Conservation (phyloP, 805 yeast species). For the Kodamaea hsintzibuensis region DNA sequence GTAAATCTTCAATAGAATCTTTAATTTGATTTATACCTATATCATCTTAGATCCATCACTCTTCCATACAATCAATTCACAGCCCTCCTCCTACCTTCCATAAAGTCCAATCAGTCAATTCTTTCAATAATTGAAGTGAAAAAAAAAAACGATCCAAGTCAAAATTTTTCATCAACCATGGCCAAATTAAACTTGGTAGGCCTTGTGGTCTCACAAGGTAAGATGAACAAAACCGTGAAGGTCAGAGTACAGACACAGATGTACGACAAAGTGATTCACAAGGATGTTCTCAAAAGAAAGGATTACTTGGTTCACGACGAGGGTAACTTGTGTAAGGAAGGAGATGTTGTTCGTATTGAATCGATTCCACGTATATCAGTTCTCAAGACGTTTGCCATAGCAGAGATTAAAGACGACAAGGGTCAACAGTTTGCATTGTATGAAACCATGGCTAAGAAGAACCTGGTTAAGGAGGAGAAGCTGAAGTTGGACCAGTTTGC, state of each 20-base stretch:
- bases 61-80: too few species aligned
- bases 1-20: too few species aligned
- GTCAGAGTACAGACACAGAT: constrained; percentile 81
- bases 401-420: constrained; percentile 83
- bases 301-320: constrained; percentile 94
- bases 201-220: constrained; percentile 92
- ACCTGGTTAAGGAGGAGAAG: constrained; percentile 68
- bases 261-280: constrained; percentile 70
- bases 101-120: not conserved
- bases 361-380: constrained; percentile 83
- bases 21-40: too few species aligned
- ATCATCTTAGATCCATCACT: too few species aligned
- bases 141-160: not conserved
- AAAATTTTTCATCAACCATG: constrained; percentile 43
- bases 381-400: constrained; percentile 83
- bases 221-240: constrained; percentile 93
- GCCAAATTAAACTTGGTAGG: constrained; percentile 91
- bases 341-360: constrained; percentile 93
- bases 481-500: constrained; percentile 55
- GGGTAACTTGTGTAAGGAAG: constrained; percentile 86
- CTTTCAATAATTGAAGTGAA: not conserved
- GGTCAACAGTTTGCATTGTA: constrained; percentile 90
- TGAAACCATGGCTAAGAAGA: constrained; percentile 67
- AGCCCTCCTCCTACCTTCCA: too few species aligned
- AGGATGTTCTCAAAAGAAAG: constrained; percentile 73